phyloP scores from a whole-genome alignment of 139 green algal species.

The Coelastrella sp. region DNA sequence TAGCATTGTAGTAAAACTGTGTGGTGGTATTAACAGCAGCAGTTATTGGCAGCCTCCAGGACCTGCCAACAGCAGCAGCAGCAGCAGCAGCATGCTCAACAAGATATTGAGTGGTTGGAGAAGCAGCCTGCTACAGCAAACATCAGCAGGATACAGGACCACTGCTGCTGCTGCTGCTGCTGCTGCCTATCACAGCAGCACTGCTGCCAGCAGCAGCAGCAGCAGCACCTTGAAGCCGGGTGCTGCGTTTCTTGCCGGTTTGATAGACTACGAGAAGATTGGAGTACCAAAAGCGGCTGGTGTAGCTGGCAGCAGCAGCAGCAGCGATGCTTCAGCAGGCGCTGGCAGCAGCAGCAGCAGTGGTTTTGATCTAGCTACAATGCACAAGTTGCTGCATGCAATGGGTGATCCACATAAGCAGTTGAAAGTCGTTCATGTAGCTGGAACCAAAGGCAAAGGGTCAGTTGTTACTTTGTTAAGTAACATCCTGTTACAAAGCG shows the following conservation, averaged over 20 bases:
- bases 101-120: neutral
- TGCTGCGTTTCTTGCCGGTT: slow-evolving; percentile 32
- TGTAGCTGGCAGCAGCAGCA: slow-evolving; percentile 42
- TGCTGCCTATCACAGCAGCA: neutral
- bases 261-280: slow-evolving; percentile 76
- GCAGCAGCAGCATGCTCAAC: neutral
- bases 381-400: slow-evolving; percentile 72
- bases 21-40: no score
- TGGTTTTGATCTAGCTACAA: slow-evolving; percentile 70
- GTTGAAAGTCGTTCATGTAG: slow-evolving; percentile 79
- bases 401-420: slow-evolving; percentile 76
- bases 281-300: slow-evolving; percentile 80
- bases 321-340: neutral
- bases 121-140: no score
- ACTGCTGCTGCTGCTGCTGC: slow-evolving; percentile 27
- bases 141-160: neutral
- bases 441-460: slow-evolving; percentile 95
- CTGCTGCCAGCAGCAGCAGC: slow-evolving; percentile 40
- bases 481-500: slow-evolving; percentile 69
- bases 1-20: no score
- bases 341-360: neutral
- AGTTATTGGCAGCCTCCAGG: no score
- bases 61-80: neutral
- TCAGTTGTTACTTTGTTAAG: slow-evolving; percentile 80
- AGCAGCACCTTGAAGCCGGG: slow-evolving; percentile 10